phyloP scores from a whole-genome alignment of 345 rosid species.

The Aquilaria malaccensis region DNA sequence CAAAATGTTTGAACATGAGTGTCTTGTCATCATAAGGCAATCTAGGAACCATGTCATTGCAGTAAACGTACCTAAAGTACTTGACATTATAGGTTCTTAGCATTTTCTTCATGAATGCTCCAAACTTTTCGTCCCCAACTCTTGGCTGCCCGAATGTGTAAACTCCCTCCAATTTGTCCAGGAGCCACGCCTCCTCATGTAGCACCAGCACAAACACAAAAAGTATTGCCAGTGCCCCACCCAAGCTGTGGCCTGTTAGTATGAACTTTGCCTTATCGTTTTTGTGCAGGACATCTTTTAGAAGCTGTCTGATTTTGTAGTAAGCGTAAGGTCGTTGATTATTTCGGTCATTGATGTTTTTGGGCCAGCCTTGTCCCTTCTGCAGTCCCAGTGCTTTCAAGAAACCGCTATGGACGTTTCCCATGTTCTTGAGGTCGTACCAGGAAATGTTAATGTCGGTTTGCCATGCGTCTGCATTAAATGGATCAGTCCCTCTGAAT shows the following conservation, averaged over 20 bases:
- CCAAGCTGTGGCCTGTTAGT: conserved; percentile 51
- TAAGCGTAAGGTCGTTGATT: conserved; percentile 27
- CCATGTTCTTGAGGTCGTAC: conserved; percentile 37
- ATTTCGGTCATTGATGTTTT: conserved; percentile 14
- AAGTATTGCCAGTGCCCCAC: conserved; percentile 45
- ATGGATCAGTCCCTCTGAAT: conserved; percentile 63
- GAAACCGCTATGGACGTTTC: conserved; percentile 54
- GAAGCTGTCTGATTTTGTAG: conserved; percentile 25
- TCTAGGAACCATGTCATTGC: conserved; percentile 51
- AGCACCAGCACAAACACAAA: conserved; percentile 27
- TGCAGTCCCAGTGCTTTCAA: conserved; percentile 59
- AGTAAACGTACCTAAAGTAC: conserved; percentile 38
- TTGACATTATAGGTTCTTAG: conserved; percentile 23
- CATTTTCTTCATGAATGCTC: conserved; percentile 28
- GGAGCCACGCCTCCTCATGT: conserved; percentile 33
- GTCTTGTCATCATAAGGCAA: conserved; percentile 44
- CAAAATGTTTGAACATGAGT: conserved; percentile 39
- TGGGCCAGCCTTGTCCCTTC: conserved; percentile 31
- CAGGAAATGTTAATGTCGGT: conserved; percentile 51
- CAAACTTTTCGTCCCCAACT: conserved; percentile 40
- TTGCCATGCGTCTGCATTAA: conserved; percentile 38
- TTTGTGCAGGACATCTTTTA: conserved; percentile 22
- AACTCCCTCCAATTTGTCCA: conserved; percentile 43
- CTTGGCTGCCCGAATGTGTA: conserved; percentile 60
- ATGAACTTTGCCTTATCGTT: conserved; percentile 35